A percentile compares a stretch with the other conserved stretches of the same genome.
phyloP scores from a whole-genome alignment of 257 asterid species.

The Fraxinus pennsylvanica region DNA sequence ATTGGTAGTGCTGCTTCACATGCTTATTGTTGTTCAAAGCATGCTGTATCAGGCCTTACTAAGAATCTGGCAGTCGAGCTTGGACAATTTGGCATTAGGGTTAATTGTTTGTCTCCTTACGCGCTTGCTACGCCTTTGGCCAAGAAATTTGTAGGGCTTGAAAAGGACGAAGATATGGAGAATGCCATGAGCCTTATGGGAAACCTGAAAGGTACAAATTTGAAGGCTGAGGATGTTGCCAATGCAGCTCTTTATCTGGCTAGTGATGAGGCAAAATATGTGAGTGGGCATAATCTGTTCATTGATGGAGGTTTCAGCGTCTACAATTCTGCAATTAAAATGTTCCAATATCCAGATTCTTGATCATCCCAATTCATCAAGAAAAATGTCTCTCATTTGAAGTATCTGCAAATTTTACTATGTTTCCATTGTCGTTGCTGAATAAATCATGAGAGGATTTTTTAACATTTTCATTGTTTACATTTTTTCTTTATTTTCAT shows the following conservation, averaged over 20 bases:
- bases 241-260: constrained; percentile 57
- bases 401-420: not conserved
- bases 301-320: constrained; percentile 58
- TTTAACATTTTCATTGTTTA: not conserved
- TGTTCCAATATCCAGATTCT: constrained; percentile 34
- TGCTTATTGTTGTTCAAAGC: constrained; percentile 56
- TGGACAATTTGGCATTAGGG: constrained; percentile 52
- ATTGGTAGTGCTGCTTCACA: constrained; percentile 44
- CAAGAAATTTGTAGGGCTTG: constrained; percentile 24
- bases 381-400: not conserved
- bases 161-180: constrained; percentile 35
- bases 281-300: constrained; percentile 59
- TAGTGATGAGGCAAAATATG: constrained; percentile 52
- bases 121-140: constrained; percentile 43
- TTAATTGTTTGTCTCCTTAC: constrained; percentile 57
- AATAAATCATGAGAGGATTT: not conserved
- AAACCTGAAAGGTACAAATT: constrained; percentile 41
- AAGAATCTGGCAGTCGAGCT: constrained; percentile 50
- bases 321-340: constrained; percentile 25
- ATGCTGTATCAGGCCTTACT: constrained; percentile 57
- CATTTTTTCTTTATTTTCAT: too few species aligned
- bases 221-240: constrained; percentile 46
- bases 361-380: constrained; percentile 5
- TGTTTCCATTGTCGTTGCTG: not conserved
- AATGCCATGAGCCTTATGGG: constrained; percentile 11